Conservation (phyloP, 1,284 basidiomycete species). For the Cutaneotrichosporon daszewskae region DNA sequence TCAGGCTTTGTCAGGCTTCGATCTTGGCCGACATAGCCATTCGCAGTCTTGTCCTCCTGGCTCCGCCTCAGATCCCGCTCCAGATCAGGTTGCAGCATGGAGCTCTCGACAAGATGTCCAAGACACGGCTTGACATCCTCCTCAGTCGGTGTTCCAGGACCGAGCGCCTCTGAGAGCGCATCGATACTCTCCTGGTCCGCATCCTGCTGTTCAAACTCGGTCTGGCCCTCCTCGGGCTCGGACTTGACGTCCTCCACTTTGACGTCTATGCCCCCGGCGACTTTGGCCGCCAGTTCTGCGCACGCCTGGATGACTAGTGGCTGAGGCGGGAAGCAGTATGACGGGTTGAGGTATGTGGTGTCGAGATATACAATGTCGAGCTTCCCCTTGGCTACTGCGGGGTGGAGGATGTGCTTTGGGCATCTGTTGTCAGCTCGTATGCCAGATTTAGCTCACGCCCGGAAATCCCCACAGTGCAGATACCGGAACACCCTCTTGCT, state of each 20-base stretch:
- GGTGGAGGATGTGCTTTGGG: conserved; percentile 75
- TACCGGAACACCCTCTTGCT: conserved; percentile 71
- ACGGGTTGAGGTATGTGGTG: conserved; percentile 89
- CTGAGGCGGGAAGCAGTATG: conserved; percentile 94
- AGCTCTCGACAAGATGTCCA: too few relatives aligned
- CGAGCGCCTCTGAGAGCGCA: not conserved
- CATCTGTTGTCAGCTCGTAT: conserved; percentile 42
- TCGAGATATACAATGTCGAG: conserved; percentile 90
- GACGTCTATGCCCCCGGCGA: too few relatives aligned
- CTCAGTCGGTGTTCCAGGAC: not conserved
- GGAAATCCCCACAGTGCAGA: conserved; percentile 92
- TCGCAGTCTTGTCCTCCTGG: not conserved
- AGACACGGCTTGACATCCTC: conserved; percentile 6
- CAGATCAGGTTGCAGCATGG: not conserved
- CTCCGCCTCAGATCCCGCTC: not conserved
- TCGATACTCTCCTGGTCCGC: conserved; percentile 11
- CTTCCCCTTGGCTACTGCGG: conserved; percentile 66
- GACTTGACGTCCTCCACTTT: conserved; percentile 35
- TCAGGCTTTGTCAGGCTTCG: not conserved
- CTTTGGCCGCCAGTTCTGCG: conserved; percentile 62
- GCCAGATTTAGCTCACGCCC: conserved; percentile 53
- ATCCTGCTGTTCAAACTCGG: conserved; percentile 13
- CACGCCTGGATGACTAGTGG: conserved; percentile 87
- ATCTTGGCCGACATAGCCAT: too few relatives aligned
- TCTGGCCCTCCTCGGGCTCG: conserved; percentile 13